These are phyloP conservation scores for Microdochium nivale DNA, from an alignment of 2,329 filamentous ascomycete genomes.

Conservation along the genomic window DNA sequence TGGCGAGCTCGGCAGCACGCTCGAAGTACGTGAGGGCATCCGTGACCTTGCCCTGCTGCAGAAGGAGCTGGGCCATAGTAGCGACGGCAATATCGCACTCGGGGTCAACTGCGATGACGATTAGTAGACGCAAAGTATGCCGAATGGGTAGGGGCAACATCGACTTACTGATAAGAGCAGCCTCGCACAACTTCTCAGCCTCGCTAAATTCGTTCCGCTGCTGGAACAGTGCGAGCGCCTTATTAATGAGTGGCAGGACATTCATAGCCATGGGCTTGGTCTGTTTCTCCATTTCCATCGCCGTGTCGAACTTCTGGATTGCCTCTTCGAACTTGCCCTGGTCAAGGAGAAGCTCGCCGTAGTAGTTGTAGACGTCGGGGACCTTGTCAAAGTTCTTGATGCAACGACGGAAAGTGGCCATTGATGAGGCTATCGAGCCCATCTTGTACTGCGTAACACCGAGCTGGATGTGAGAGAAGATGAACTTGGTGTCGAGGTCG, in stretches of 20 bases:
- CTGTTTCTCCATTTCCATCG: slow-evolving; percentile 97
- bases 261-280: slow-evolving; percentile 94
- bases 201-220: slow-evolving; percentile 96
- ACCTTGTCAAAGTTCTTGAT: slow-evolving; percentile 98
- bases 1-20: slow-evolving; percentile 84
- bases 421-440: slow-evolving; percentile 93
- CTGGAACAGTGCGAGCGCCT: slow-evolving; percentile 92
- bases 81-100: slow-evolving; percentile 98
- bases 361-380: slow-evolving; percentile 99
- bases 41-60: slow-evolving; percentile 95
- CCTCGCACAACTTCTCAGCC: slow-evolving; percentile 93
- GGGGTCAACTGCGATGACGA: slow-evolving; percentile 64
- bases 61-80: slow-evolving; percentile 93
- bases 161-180: slow-evolving; percentile 85
- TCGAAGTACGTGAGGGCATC: slow-evolving; percentile 96
- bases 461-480: slow-evolving; percentile 98
- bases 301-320: slow-evolving; percentile 95
- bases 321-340: slow-evolving; percentile 94
- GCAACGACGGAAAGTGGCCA: slow-evolving; percentile 95
- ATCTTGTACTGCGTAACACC: slow-evolving; percentile 99
- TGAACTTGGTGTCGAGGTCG: slow-evolving; percentile 89
- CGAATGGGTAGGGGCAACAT: slow-evolving; percentile 8
- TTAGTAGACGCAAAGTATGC: slow-evolving; percentile 22
- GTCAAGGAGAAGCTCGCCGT: slow-evolving; percentile 91
- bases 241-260: slow-evolving; percentile 95